Evolutionary conservation across 2,329 filamentous ascomycete species (phyloP), one percentile per base, ranked within the genome.

Genomic region (Diaporthe citriasiana): DNA sequence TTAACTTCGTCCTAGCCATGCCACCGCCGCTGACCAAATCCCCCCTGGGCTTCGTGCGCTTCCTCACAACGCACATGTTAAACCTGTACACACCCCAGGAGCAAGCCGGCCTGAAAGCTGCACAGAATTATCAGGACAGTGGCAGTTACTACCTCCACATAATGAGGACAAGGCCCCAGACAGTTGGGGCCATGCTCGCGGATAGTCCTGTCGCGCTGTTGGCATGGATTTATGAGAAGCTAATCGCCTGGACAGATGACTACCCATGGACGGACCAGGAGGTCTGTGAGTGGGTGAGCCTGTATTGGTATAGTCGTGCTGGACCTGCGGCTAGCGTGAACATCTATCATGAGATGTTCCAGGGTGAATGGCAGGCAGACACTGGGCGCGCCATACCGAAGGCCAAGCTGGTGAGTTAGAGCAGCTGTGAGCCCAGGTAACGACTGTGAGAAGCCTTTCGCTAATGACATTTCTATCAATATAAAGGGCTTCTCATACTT

Each of bases 201-300:
- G 93, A 95, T 79, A 92, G 88, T 8, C 94, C 94, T 0, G 89
- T 94, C 0, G 93, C 88, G 0, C 83, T 95, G 1, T 84, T 96
- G 1, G 90, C 93, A 0, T 97, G 94, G 94, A 91, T 96, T 40
- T 93, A 93, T 77, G 94, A 96, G 82, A 96, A 96, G 80, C 83
- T 96, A 45, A 89, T 92, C 77, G 91, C 93, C 77, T 96, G 93
- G 94, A 91, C 91, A 0, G 93, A 95, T 78, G 78, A 78, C 0
- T 95, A 95, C 78, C 84, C 88, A 0, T 95, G 93, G 93, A 92
- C 90, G 0, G 91, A 94, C 75, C 93, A 95, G 68, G 93, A 95
- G 82, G 87, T 95, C 10, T 83, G 94, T 35, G 93, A 91, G 0
- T 96, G 93, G 94, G 83, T 95, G 0, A 90, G 87, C 68, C 87